A percentile compares a stretch with the other conserved stretches of the same genome.
Evolutionary conservation across 176 grass and related monocot species (phyloP).

Genomic region (Aegilops umbellulata): DNA sequence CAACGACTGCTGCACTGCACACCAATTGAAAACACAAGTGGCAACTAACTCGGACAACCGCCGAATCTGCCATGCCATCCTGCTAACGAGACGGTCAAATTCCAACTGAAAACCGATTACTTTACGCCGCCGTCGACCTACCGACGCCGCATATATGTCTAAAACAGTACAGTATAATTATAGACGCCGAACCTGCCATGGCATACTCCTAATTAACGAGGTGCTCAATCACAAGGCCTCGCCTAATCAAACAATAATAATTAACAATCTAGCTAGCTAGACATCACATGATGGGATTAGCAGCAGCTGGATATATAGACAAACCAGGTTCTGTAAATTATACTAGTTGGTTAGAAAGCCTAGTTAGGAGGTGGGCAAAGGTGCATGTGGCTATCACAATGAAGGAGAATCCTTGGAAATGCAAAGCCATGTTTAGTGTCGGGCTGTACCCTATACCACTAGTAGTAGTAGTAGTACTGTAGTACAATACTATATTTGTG

Average conservation of each 20-base stretch:
- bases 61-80: conserved; percentile 33
- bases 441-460: neutral
- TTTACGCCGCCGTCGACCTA: conserved; percentile 17
- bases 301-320: conserved; percentile 13
- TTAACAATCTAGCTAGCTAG: conserved; percentile 16
- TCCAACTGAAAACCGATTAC: neutral
- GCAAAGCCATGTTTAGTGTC: neutral
- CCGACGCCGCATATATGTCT: neutral
- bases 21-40: conserved; percentile 31
- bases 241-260: neutral
- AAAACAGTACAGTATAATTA: too few relatives aligned
- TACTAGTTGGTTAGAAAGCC: neutral
- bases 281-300: neutral
- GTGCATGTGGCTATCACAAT: conserved; percentile 24
- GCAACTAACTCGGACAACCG: conserved; percentile 26
- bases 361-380: conserved; percentile 24
- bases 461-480: neutral
- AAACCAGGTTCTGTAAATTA: neutral
- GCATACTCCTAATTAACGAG: too few relatives aligned
- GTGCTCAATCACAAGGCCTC: neutral
- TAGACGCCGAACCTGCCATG: too few relatives aligned
- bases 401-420: neutral
- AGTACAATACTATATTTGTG: neutral
- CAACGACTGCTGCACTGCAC: neutral
- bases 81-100: neutral